Base-by-base conservation (phyloP, 306 rosid species). In the Abrus pulchellus region DNA sequence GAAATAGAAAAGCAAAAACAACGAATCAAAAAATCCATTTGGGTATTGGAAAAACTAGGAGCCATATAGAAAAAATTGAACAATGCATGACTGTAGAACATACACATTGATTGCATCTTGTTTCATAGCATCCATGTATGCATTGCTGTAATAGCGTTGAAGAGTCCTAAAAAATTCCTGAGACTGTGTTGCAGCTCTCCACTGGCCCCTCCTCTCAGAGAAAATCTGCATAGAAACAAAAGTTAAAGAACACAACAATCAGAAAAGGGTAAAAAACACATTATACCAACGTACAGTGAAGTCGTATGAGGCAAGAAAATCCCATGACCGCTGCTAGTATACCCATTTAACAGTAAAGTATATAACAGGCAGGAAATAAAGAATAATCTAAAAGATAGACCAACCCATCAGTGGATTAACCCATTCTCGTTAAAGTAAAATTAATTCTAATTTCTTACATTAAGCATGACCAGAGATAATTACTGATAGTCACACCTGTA, bases 171-270 rank as follows among this genome's bases (percentile, higher is more conserved):
- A 79, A 71, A 96, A 86, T 83, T 96, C 99, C 78, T 96, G 99
- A n/a, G 98, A 93, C 81, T 96, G 97, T 2, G 93, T 90, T 82
- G 99, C 98, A 38, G 99, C 97, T 80, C 88, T 93, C 98, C 99
- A 96, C 65, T 96, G 98, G 60, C 98, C 99, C 87, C 98, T 90
- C 80, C 93, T 93, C 85, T 90, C 94, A 7, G 94, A 96, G 84
- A 96, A 96, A 87, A 96, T 90, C 98, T 96, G 80, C 81, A 85
- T 12, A 52, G 78, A 45, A 60, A 76, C 72, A 55, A 30, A 56
- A 70, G 65, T 32, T 64, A 6, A 14, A 50, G 48, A 33, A 65
- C 57, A 75, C 36, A 44, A 57, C 14, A 32, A 66, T 29, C 60
- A 60, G 44, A 59, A 44, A 70, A 77, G 52, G 81, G 11, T 36